phyloP scores from a whole-genome alignment of 305 asterid genomes.

The Fraxinus ornus region DNA sequence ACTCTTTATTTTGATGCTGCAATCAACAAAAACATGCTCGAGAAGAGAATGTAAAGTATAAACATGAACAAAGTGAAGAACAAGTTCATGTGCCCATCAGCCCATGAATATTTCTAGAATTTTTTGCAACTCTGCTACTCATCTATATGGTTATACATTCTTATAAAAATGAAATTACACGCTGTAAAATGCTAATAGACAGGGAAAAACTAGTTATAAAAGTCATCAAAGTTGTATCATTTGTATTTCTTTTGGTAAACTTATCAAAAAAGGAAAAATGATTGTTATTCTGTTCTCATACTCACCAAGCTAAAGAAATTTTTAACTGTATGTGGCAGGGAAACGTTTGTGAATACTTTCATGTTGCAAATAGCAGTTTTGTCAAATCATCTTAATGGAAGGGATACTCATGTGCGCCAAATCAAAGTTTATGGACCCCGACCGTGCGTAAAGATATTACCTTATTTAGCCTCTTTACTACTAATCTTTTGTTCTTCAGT shows the following conservation, averaged over 20 bases:
- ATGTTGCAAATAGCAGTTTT: constrained; percentile 86
- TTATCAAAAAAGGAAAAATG: neutral
- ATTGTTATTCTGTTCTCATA: neutral
- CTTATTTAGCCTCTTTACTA: constrained; percentile 5
- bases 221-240: neutral
- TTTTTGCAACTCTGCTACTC: neutral
- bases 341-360: constrained; percentile 93
- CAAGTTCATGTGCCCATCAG: neutral
- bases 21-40: neutral
- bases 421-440: constrained; percentile 91
- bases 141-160: neutral
- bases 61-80: neutral
- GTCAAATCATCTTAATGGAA: constrained; percentile 89
- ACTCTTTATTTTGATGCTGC: neutral
- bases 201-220: neutral
- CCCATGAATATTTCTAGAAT: neutral
- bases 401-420: constrained; percentile 94
- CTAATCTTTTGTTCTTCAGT: neutral
- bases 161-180: neutral
- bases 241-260: neutral
- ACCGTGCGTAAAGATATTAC: constrained; percentile 47
- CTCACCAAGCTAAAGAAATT: constrained; percentile 14
- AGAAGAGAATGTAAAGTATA: neutral
- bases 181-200: neutral
- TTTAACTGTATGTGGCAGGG: constrained; percentile 48